These are phyloP conservation scores for Hymenotorrendiella dingleyae DNA, from an alignment of 2,329 filamentous ascomycete species.

Conservation along the genomic window DNA sequence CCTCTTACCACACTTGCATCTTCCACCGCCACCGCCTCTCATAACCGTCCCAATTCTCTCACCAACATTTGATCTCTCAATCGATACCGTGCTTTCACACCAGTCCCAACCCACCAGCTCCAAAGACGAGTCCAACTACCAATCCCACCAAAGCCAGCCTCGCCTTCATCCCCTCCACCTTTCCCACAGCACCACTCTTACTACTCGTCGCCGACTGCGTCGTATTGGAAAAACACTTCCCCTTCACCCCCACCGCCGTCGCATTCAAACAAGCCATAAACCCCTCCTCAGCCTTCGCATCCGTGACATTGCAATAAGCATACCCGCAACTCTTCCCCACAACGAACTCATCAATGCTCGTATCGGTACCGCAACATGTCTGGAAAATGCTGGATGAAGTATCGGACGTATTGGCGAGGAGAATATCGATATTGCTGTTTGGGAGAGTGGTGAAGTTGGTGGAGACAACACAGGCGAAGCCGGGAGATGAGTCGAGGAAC, in stretches of 20 bases:
- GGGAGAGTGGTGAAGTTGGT: neutral
- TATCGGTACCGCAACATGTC: slow-evolving; percentile 1
- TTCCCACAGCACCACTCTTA: neutral
- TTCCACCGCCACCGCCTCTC: no score
- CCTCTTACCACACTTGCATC: no score
- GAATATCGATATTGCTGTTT: neutral
- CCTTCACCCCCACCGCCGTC: neutral
- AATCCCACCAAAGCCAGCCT: no score
- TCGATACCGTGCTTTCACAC: no score
- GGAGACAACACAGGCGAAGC: slow-evolving; percentile 1
- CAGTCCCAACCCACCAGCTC: no score
- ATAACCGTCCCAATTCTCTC: no score
- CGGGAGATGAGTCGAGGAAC: neutral
- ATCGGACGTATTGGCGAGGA: neutral
- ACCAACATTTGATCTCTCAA: no score
- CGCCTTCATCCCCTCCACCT: neutral
- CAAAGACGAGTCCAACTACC: no score
- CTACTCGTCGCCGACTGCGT: neutral
- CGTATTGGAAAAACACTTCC: neutral
- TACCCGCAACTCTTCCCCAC: neutral
- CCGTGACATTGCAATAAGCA: slow-evolving; percentile 5
- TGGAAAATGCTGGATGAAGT: neutral
- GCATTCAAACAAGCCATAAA: slow-evolving; percentile 7
- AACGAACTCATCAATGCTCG: neutral
- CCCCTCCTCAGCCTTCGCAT: neutral